phyloP scores from a whole-genome alignment of 2,329 filamentous ascomycete species.

The Fusarium poae region DNA sequence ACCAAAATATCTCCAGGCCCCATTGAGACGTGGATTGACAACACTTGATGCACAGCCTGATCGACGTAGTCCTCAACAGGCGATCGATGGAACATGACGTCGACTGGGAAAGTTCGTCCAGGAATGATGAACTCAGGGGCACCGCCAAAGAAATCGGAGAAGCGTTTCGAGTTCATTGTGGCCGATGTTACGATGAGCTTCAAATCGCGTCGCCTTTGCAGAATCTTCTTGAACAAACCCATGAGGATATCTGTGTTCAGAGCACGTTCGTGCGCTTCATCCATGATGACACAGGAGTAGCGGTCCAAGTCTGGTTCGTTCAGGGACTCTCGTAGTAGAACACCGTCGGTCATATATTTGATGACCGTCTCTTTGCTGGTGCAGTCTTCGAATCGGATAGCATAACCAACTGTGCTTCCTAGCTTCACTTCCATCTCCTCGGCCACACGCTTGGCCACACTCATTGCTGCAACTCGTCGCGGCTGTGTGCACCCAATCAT shows the following conservation, averaged over 20 bases:
- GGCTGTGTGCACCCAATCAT: slow-evolving; percentile 98
- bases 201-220: slow-evolving; percentile 87
- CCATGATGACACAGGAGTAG: slow-evolving; percentile 99
- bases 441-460: slow-evolving; percentile 95
- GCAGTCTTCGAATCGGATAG: slow-evolving; percentile 98
- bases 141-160: slow-evolving; percentile 95
- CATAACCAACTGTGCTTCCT: slow-evolving; percentile 90
- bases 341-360: slow-evolving; percentile 99
- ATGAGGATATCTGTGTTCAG: slow-evolving; percentile 97
- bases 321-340: slow-evolving; percentile 90
- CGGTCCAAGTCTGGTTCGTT: slow-evolving; percentile 93
- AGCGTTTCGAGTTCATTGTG: slow-evolving; percentile 97
- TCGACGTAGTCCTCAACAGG: slow-evolving; percentile 99
- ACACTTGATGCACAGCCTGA: slow-evolving; percentile 93
- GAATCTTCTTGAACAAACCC: slow-evolving; percentile 97
- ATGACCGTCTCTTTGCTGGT: slow-evolving; percentile 95
- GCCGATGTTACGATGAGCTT: slow-evolving; percentile 98
- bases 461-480: slow-evolving; percentile 97
- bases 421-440: slow-evolving; percentile 98
- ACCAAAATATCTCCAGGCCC: slow-evolving; percentile 93
- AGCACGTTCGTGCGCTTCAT: slow-evolving; percentile 96
- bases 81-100: slow-evolving; percentile 93
- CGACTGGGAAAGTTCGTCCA: slow-evolving; percentile 95
- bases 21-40: slow-evolving; percentile 97
- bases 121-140: slow-evolving; percentile 98